Percentiles rank a stretch among this genome's conserved stretches.
These are phyloP conservation scores for Pythium diclinum DNA, from an alignment of 352 stramenopile genomes.

Conservation along the genomic window DNA sequence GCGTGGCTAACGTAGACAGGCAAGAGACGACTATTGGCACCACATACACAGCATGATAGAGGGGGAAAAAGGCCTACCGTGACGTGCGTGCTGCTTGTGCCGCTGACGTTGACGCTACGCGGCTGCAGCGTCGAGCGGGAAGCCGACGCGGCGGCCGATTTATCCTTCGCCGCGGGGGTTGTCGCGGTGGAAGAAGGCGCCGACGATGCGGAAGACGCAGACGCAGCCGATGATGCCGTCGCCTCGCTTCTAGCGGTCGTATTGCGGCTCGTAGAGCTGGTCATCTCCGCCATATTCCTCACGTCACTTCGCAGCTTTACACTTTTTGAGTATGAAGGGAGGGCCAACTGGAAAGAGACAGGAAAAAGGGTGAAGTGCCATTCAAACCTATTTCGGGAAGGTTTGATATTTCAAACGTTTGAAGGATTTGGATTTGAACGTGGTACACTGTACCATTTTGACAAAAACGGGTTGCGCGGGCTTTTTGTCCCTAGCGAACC, in stretches of 20 bases:
- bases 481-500: not conserved
- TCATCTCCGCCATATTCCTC: conserved; percentile 14
- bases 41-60: not conserved
- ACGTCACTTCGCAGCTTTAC: not conserved
- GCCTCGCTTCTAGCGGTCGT: not conserved
- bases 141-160: conserved; percentile 2
- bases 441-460: conserved; percentile 26
- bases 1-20: conserved; percentile 24
- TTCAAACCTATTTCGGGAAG: conserved; percentile 12
- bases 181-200: not conserved
- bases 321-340: not conserved
- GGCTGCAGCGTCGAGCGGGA: conserved; percentile 21
- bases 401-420: conserved; percentile 28
- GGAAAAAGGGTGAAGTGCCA: not conserved
- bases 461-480: not conserved
- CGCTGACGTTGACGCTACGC: conserved; percentile 20
- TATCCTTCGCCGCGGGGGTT: conserved; percentile 1
- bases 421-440: conserved; percentile 28
- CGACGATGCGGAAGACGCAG: not conserved
- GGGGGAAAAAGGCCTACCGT: conserved; percentile 11
- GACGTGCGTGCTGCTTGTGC: conserved; percentile 12
- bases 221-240: not conserved
- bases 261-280: conserved; percentile 5
- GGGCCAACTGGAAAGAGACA: not conserved
- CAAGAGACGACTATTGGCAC: not conserved